phyloP scores from a whole-genome alignment of 2,329 filamentous ascomycete species.

The Xylaria multiplex region DNA sequence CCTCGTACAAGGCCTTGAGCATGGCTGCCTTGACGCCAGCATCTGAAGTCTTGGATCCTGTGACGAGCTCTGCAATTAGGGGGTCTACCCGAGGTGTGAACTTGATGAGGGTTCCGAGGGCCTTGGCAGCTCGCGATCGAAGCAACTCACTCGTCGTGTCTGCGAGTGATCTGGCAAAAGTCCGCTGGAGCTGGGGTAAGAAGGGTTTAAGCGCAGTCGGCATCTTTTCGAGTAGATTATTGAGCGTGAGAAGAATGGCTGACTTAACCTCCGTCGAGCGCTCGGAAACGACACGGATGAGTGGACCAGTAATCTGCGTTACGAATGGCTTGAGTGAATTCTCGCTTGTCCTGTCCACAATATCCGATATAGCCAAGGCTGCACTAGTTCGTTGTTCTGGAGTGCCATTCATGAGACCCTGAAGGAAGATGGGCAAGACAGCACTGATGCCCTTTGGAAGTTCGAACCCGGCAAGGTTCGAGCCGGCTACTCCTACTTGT shows the following conservation, averaged over 20 bases:
- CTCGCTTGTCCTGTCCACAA: conserved; percentile 90
- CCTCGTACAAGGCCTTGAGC: conserved; percentile 96
- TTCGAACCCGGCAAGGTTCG: conserved; percentile 86
- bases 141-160: conserved; percentile 91
- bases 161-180: conserved; percentile 94
- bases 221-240: conserved; percentile 96
- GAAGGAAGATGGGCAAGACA: conserved; percentile 94
- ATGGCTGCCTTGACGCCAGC: conserved; percentile 91
- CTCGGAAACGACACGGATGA: conserved; percentile 97
- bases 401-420: conserved; percentile 96
- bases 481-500: conserved; percentile 87
- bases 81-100: conserved; percentile 95
- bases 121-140: conserved; percentile 88
- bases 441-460: conserved; percentile 97
- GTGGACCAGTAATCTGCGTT: conserved; percentile 94
- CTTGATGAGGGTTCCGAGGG: conserved; percentile 93
- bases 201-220: conserved; percentile 95
- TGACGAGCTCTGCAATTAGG: conserved; percentile 88
- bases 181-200: conserved; percentile 93
- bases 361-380: conserved; percentile 92
- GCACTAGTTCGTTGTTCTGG: conserved; percentile 91
- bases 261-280: conserved; percentile 95
- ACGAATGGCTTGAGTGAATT: conserved; percentile 93
- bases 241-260: conserved; percentile 91
- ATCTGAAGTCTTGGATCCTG: conserved; percentile 92